phyloP scores from a whole-genome alignment of 495 filamentous ascomycete genomes.

The Cercophora newfieldiana region DNA sequence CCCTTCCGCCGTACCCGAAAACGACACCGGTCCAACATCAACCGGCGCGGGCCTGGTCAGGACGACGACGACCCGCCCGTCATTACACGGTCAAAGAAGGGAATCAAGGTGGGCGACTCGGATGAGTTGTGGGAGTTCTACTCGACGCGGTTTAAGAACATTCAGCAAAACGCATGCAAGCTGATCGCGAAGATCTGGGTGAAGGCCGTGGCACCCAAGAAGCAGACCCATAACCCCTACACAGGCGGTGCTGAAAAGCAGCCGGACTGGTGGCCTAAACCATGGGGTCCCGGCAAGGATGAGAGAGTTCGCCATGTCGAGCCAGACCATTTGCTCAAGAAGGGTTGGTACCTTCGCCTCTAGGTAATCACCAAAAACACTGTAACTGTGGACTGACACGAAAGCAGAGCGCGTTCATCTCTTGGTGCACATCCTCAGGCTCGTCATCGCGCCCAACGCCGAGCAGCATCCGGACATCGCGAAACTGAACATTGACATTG shows the following conservation, averaged over 20 bases:
- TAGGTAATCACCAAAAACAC: no score
- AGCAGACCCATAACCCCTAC: conserved; percentile 83
- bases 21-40: conserved; percentile 34
- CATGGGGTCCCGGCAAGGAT: conserved; percentile 41
- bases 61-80: conserved; percentile 32
- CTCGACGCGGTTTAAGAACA: conserved; percentile 59
- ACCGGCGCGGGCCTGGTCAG: conserved; percentile 27
- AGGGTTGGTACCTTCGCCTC: conserved; percentile 48
- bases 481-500: conserved; percentile 42
- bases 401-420: conserved; percentile 59
- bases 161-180: conserved; percentile 76
- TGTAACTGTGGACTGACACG: conserved; percentile 1
- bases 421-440: conserved; percentile 62
- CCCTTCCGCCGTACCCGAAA: conserved; percentile 32
- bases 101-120: conserved; percentile 57
- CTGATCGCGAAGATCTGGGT: conserved; percentile 77
- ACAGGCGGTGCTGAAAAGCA: conserved; percentile 64
- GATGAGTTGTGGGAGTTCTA: conserved; percentile 64
- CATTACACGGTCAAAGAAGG: conserved; percentile 26
- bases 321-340: conserved; percentile 80
- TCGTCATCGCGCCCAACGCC: conserved; percentile 49
- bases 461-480: conserved; percentile 41
- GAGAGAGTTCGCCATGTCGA: conserved; percentile 66
- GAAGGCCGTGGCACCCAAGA: conserved; percentile 80
- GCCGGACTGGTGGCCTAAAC: conserved; percentile 82